Evolutionary conservation across 768 basidiomycete species (phyloP), one percentile per base, ranked within the genome.

Genomic region (Coprinellus aureogranulatus): DNA sequence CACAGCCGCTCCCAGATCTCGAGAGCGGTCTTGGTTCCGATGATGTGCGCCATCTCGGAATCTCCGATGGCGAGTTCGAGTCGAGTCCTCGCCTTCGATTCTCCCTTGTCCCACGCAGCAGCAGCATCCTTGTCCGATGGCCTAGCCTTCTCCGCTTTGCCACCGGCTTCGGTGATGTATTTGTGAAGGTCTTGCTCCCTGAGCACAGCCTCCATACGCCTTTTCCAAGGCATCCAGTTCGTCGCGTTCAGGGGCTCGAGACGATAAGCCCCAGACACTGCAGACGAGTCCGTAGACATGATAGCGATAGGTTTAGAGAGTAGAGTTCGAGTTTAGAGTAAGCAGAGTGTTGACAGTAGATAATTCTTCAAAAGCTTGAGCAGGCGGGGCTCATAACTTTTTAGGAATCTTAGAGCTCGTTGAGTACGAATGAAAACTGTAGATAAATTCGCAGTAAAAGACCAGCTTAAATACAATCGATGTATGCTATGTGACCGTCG

Each of bases 1-100:
- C 42, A 52, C 26, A 69, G 57, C 40, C 63, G 59, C 11, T 62
- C 49, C 64, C 67, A 68, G 59, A 66, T 68, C 30, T 61, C 56
- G 12, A 14, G 26, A 9, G 62, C 63, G 2, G 57, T 65, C 4
- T 30, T 54, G 12, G 65, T 62, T 8, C 65, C 64, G n/a, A 39
- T 26, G 30, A 66, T 60, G 42, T 68, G 61, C 18, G 62, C 60
- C 64, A 66, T 64, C 50, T 66, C 62, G 12, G 50, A 23, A 51
- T 68, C 62, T 4, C 63, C 49, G 23, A 68, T 59, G 10, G 63
- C 55, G 26, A 68, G 44, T 42, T 67, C 65, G 3, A 68, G 66
- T 45, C 57, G 30, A 4, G 61, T 63, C 37, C 59, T 45, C 11
- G 59, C 63, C 55, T 61, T 64, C 20, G 59, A 59, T 55, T 69